Base-by-base conservation (phyloP, 352 stramenopile species). In the Phytophthora uliginosa region DNA sequence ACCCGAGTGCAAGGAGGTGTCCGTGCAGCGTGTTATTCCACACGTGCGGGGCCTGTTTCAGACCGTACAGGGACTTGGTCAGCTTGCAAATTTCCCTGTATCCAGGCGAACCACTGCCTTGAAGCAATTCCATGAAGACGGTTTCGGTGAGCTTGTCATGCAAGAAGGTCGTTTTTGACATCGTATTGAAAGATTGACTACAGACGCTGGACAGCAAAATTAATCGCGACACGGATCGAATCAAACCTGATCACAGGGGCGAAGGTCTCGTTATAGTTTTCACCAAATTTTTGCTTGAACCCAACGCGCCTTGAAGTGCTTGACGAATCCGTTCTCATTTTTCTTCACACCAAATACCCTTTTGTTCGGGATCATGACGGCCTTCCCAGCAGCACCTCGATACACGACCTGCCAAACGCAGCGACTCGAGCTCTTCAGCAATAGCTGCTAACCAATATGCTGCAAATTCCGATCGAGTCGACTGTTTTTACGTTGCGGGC, bases 21-120 rank as follows among this genome's bases (percentile, higher is more conserved):
- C 38, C 20, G 53, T 70, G 63, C 13, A 63, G 24, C 9, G 54
- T 63, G 6, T 63, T 34, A 17, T 70, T 70, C 63, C 63, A 70
- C n/a, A 63, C 63, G 34, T 38, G 34, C 8, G 34, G 34, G 3
- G 34, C 5, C 34, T 38, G 34, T 38, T 38, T 38, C 8, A 38
- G 34, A 13, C 34, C 34, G 8, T 38, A 38, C 34, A 38, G 34
- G 34, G 34, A 38, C 34, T 38, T 38, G 8, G 13, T 38, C 34
- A 38, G 34, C 34, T 38, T 38, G 8, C 34, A 38, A 38, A 38
- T 38, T 12, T 38, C 34, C 8, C 34, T 7, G 13, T 38, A 13
- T 38, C 34, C 34, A 38, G 34, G 34, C 7, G 34, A 38, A 2
- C 34, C 34, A 10, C 13, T 38, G 34, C 34, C 34, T 38, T 38